A percentile compares a stretch with the other conserved stretches of the same genome.
Conservation (phyloP, 169 alveolate species). For the Plasmodium relictum region DNA sequence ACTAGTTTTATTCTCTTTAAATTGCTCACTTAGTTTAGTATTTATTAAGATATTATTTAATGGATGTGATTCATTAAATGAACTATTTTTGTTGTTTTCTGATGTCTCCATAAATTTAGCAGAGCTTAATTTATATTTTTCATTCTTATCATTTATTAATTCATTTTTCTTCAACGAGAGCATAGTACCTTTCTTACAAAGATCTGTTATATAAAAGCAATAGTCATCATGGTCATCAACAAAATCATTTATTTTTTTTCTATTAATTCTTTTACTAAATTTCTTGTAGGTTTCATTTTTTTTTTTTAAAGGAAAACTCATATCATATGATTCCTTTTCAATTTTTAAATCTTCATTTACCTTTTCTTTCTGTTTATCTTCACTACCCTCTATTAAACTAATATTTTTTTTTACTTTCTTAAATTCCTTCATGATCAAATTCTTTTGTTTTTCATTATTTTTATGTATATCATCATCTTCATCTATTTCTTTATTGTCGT, state of each 20-base stretch:
- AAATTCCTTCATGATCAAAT: background rate
- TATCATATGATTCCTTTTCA: conserved; percentile 32
- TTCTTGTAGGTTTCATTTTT: conserved; percentile 67
- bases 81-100: conserved; percentile 6
- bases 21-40: conserved; percentile 13
- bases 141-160: conserved; percentile 17
- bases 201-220: conserved; percentile 72
- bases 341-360: conserved; percentile 5
- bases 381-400: background rate
- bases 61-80: conserved; percentile 19
- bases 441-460: background rate
- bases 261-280: conserved; percentile 69
- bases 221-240: conserved; percentile 48
- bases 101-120: conserved; percentile 15
- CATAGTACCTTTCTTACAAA: conserved; percentile 72
- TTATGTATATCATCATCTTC: background rate
- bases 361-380: background rate
- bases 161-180: conserved; percentile 49
- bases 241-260: conserved; percentile 37
- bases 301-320: conserved; percentile 32
- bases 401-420: background rate
- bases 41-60: conserved; percentile 31
- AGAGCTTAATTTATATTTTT: conserved; percentile 18
- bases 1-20: conserved; percentile 30
- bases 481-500: background rate